These are phyloP conservation scores for Carallia brachiata DNA, from an alignment of 345 rosid species.

Conservation along the genomic window DNA sequence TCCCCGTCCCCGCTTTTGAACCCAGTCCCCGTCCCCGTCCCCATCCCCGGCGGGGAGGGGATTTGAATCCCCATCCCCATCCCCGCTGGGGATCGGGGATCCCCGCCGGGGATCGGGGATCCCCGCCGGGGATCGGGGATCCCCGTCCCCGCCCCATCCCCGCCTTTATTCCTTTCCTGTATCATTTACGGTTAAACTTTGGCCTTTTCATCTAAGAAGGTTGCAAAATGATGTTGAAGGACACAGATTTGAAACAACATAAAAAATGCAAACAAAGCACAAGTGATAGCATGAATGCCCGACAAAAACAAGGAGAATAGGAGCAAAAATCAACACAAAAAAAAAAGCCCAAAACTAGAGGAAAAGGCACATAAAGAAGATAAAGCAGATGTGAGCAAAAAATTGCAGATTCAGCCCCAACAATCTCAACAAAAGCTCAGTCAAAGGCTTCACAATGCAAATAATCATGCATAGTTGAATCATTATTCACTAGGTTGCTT, in stretches of 20 bases:
- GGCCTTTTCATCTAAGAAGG: neutral
- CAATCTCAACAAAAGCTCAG: conserved; percentile 44
- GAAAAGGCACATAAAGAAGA: neutral
- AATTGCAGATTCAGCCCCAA: conserved; percentile 65
- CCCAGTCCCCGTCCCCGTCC: too few relatives aligned
- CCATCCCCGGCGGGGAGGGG: too few relatives aligned
- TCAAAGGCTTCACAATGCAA: conserved; percentile 15
- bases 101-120: too few relatives aligned
- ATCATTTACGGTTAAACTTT: too few relatives aligned
- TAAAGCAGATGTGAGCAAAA: conserved; percentile 45
- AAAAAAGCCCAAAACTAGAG: neutral
- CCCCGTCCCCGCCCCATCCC: too few relatives aligned
- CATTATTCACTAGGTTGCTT: too few relatives aligned
- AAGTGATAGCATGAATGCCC: conserved; percentile 67
- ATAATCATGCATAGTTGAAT: neutral
- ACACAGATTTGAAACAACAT: neutral
- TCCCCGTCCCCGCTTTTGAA: too few relatives aligned
- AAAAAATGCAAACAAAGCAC: conserved; percentile 55
- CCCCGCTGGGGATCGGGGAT: too few relatives aligned
- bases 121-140: too few relatives aligned
- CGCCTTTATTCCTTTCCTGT: too few relatives aligned
- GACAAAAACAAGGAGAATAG: conserved; percentile 47
- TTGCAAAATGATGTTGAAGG: neutral
- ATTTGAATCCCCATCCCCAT: too few relatives aligned
- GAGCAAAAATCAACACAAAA: conserved; percentile 6